Evolutionary conservation across 1,284 basidiomycete genomes (phyloP).

Genomic region (Sporisorium iseilematis-ciliati): DNA sequence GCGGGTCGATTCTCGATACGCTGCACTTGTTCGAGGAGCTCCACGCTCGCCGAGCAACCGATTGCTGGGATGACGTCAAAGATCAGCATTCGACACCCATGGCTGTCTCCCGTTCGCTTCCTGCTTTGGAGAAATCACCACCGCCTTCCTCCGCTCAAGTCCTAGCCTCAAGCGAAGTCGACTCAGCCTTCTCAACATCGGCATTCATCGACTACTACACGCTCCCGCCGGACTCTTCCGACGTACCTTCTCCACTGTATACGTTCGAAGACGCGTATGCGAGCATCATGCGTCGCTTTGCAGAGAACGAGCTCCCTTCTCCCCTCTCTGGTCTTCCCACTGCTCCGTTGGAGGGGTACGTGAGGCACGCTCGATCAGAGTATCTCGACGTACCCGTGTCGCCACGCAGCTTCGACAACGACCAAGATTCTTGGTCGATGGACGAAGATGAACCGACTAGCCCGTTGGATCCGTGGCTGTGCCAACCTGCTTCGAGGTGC

Average conservation of each 20-base stretch:
- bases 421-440: neutral
- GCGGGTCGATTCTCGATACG: constrained; percentile 12
- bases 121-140: neutral
- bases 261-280: constrained; percentile 32
- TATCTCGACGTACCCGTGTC: constrained; percentile 36
- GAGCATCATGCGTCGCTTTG: constrained; percentile 25
- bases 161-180: neutral
- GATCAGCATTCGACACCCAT: constrained; percentile 15
- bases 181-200: constrained; percentile 17
- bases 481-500: neutral
- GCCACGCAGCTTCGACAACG: constrained; percentile 29
- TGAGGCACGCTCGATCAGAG: constrained; percentile 5
- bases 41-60: neutral
- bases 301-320: constrained; percentile 5
- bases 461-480: constrained; percentile 38
- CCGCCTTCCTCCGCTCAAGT: neutral
- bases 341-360: constrained; percentile 3
- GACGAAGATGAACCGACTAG: constrained; percentile 14
- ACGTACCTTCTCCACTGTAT: constrained; percentile 4
- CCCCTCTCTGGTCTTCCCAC: neutral
- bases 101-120: constrained; percentile 4
- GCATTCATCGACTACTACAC: constrained; percentile 33
- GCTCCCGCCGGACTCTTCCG: constrained; percentile 4
- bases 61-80: neutral
- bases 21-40: constrained; percentile 22